Percentiles rank a stretch among this genome's conserved stretches.
phyloP scores from a whole-genome alignment of 2,329 filamentous ascomycete genomes.

The Ambrosiella beaveri region DNA sequence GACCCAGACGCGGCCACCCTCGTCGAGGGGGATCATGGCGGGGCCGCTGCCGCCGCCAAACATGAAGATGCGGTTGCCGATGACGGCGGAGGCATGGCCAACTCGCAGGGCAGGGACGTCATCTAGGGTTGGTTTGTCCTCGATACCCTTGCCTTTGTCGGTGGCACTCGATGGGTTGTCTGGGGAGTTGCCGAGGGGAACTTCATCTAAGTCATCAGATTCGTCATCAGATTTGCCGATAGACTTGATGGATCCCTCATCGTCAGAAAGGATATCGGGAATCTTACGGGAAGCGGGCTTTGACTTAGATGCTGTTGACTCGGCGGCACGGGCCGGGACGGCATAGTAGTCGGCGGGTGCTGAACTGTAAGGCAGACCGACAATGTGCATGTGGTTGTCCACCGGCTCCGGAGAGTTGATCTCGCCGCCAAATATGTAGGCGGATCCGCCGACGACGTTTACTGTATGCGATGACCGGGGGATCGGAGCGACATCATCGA shows the following conservation, averaged over 20 bases:
- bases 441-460: conserved; percentile 36
- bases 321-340: conserved; percentile 29
- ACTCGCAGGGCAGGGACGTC: conserved; percentile 49
- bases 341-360: conserved; percentile 42
- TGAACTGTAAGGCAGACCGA: conserved; percentile 42
- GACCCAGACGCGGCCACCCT: conserved; percentile 58
- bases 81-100: conserved; percentile 52
- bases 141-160: conserved; percentile 25
- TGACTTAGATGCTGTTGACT: conserved; percentile 16
- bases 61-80: conserved; percentile 56
- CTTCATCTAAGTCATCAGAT: conserved; percentile 22
- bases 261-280: conserved; percentile 8
- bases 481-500: conserved; percentile 33
- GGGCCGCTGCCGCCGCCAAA: conserved; percentile 63
- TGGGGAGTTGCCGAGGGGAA: conserved; percentile 22
- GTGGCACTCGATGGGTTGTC: conserved; percentile 14
- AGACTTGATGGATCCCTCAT: conserved; percentile 12
- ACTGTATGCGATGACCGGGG: conserved; percentile 60
- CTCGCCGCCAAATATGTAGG: conserved; percentile 66
- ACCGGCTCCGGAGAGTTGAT: conserved; percentile 45
- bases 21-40: conserved; percentile 54
- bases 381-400: conserved; percentile 54
- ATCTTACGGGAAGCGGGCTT: conserved; percentile 13
- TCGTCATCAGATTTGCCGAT: conserved; percentile 19
- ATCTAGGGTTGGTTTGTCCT: conserved; percentile 18